Conservation (phyloP, 345 rosid species). For the Populus pruinosa region DNA sequence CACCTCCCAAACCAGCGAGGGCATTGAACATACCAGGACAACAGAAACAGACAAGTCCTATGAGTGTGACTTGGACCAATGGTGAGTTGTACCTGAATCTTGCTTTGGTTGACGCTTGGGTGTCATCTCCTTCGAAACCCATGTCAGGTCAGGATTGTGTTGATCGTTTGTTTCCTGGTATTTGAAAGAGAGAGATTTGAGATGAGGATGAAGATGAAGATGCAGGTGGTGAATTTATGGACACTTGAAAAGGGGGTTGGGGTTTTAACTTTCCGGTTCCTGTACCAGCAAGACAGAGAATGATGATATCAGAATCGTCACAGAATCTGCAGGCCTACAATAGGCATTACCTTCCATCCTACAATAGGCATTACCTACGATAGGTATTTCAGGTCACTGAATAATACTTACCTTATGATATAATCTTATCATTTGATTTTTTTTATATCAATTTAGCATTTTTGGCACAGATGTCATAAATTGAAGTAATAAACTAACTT, state of each 20-base stretch:
- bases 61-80: constrained; percentile 55
- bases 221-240: not conserved
- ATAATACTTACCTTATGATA: no score
- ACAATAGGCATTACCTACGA: no score
- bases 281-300: not conserved
- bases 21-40: constrained; percentile 98
- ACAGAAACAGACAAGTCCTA: constrained; percentile 90
- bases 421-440: no score
- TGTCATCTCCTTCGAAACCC: constrained; percentile 30
- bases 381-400: no score
- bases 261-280: not conserved
- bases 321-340: no score
- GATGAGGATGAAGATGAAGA: not conserved
- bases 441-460: no score
- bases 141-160: not conserved
- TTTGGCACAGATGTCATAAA: no score
- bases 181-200: not conserved
- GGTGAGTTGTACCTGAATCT: constrained; percentile 70
- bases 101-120: constrained; percentile 16
- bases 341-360: no score
- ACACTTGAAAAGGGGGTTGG: not conserved
- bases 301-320: no score
- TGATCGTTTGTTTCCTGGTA: not conserved
- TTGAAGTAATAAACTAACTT: no score
- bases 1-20: constrained; percentile 94